Conservation (phyloP, 192 early-diverging fungal species). For the Podila minutissima region DNA sequence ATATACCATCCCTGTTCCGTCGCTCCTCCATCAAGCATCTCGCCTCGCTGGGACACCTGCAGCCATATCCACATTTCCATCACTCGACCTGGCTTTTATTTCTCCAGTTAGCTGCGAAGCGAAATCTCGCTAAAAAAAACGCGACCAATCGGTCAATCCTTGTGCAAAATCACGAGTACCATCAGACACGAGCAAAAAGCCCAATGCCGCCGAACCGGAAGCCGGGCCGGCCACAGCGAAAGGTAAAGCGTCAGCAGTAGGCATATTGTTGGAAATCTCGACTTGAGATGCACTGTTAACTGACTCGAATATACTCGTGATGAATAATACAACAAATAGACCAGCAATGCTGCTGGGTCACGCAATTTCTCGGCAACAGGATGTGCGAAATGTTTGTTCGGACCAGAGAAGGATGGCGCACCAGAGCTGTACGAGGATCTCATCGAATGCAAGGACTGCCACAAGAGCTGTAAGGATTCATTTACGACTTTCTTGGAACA, state of each 20-base stretch:
- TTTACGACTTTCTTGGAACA: constrained; percentile 7
- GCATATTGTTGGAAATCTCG: background rate
- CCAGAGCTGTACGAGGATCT: constrained; percentile 51
- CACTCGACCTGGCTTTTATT: background rate
- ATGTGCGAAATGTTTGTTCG: constrained; percentile 45
- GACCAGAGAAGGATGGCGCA: constrained; percentile 50
- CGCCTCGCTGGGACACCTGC: background rate
- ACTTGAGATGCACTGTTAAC: background rate
- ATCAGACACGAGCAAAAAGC: background rate
- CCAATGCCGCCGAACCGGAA: constrained; percentile 43
- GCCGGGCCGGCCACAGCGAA: constrained; percentile 38
- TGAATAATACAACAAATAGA: background rate
- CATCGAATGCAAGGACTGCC: constrained; percentile 59
- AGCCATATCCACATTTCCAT: background rate
- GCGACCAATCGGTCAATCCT: background rate
- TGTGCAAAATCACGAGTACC: no score
- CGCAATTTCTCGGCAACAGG: constrained; percentile 23
- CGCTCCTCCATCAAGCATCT: background rate
- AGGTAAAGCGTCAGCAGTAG: constrained; percentile 10
- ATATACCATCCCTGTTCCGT: background rate
- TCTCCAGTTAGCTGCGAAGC: background rate
- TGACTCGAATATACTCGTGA: background rate
- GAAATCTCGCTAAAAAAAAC: background rate
- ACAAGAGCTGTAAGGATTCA: constrained; percentile 55
- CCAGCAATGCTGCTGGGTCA: constrained; percentile 14